Conservation (phyloP, 2,329 filamentous ascomycete genomes). For the Didymella keratinophila region DNA sequence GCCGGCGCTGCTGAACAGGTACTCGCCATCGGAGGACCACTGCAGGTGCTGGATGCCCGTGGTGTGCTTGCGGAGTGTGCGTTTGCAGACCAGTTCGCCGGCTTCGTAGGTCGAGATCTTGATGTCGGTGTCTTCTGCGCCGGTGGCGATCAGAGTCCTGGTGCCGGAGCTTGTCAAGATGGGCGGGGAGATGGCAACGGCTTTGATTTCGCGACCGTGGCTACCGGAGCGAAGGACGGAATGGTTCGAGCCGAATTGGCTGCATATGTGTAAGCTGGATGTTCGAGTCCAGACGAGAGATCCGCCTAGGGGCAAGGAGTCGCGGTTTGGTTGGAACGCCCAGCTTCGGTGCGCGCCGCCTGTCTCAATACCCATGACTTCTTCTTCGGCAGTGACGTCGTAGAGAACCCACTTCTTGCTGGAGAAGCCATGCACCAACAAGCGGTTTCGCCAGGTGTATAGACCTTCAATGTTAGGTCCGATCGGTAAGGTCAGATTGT, state of each 20-base stretch:
- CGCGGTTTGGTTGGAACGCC: constrained; percentile 57
- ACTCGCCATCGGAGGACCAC: constrained; percentile 72
- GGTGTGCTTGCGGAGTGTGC: constrained; percentile 77
- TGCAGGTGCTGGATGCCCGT: constrained; percentile 82
- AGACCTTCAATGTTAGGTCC: constrained; percentile 79
- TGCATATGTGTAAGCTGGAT: constrained; percentile 59
- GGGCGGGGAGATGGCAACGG: constrained; percentile 59
- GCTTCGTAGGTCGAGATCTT: constrained; percentile 69
- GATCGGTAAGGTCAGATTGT: constrained; percentile 74
- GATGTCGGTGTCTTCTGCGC: constrained; percentile 76
- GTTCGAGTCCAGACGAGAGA: constrained; percentile 80
- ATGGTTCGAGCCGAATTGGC: constrained; percentile 53
- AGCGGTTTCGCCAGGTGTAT: constrained; percentile 62
- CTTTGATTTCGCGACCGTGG: constrained; percentile 87
- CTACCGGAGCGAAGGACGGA: constrained; percentile 69
- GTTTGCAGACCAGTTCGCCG: constrained; percentile 58
- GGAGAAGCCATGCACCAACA: constrained; percentile 82
- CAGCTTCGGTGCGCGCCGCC: constrained; percentile 86
- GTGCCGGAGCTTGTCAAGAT: neutral
- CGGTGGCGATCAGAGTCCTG: constrained; percentile 65
- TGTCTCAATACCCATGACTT: constrained; percentile 77
- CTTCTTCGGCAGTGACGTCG: constrained; percentile 75
- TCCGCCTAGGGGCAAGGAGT: constrained; percentile 38
- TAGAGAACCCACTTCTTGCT: constrained; percentile 82
- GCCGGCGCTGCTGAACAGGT: constrained; percentile 85